Percentiles rank a stretch among this genome's conserved stretches.
Evolutionary conservation across 202 grass and related monocot genomes (phyloP).

Genomic region (Cymbopogon flexuosus): DNA sequence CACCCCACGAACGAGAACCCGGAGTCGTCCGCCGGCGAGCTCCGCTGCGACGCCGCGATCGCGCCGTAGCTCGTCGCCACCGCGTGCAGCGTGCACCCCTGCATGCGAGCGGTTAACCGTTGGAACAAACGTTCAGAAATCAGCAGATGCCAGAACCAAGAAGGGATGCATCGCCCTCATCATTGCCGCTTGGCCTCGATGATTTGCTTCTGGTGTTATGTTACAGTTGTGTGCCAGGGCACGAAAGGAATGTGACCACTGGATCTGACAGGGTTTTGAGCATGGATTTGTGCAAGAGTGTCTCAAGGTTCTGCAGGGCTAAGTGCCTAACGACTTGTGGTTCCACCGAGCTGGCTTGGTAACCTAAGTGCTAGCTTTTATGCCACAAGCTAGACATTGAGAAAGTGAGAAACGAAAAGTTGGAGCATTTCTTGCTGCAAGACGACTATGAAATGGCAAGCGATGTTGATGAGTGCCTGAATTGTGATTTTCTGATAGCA

Average conservation of each 20-base stretch:
- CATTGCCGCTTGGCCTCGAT: neutral
- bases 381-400: neutral
- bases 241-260: conserved; percentile 9
- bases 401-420: conserved; percentile 4
- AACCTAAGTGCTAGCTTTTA: neutral
- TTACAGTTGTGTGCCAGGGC: conserved; percentile 6
- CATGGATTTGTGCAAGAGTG: conserved; percentile 31
- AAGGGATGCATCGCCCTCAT: neutral
- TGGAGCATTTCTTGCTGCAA: conserved; percentile 4
- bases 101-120: neutral
- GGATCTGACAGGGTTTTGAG: neutral
- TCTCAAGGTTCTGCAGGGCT: conserved; percentile 1
- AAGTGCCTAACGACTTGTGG: conserved; percentile 10
- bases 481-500: conserved; percentile 27
- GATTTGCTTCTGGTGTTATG: neutral
- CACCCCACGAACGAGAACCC: conserved; percentile 85
- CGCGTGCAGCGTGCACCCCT: conserved; percentile 72
- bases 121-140: neutral
- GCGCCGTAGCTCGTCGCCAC: conserved; percentile 82
- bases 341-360: conserved; percentile 24
- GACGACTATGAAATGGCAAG: neutral
- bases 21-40: conserved; percentile 56
- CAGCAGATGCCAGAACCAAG: neutral
- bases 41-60: conserved; percentile 86
- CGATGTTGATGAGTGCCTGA: conserved; percentile 16